Evolutionary conservation across 768 basidiomycete genomes (phyloP), one percentile per base, ranked within the genome.

Genomic region (Macrolepiota albuminosa): DNA sequence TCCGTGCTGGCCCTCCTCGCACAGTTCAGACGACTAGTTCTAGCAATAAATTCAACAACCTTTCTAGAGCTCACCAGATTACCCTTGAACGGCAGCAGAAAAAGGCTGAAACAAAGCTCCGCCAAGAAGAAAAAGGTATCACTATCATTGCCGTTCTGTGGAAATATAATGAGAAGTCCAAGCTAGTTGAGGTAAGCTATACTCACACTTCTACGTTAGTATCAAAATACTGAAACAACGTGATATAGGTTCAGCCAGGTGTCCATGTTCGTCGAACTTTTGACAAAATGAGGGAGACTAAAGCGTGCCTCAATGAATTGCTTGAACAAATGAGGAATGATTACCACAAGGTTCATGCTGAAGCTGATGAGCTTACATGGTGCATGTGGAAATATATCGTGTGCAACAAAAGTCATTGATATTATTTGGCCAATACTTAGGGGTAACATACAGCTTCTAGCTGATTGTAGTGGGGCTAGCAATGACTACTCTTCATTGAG

Each of bases 401-500:
- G 29, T 29, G 29, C 2, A 29, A 29, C 4, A 4, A 4, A 29
- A 2, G 2, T 29, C 4, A 4, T 29, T 29, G 29, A 29, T n/a
- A n/a, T n/a, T 29, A 2, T 29, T 2, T 29, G 4, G 29, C 29
- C 13, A 11, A 29, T 4, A 16, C 1, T 8, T 48, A 57, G 56
- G 47, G 24, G 16, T n/a, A 57, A 57, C 14, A 39, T 57, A 13
- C 16, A 29, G 24, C 56, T 57, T 16, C 10, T 57, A 6, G 56
- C 56, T 26, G 56, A 49, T 40, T 24, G 56, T 33, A 54, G 39
- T 29, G 47, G 56, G 7, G 47, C 46, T 7, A 39, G 10, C 26
- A 57, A 57, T 42, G 56, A 57, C 10, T 57, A 48, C 26, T 29
- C 47, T 45, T 57, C 47, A n/a, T 43, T 56, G 9, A 56, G 54